Evolutionary conservation across 2,329 filamentous ascomycete genomes (phyloP).

Genomic region (Colletotrichum orchidophilum): DNA sequence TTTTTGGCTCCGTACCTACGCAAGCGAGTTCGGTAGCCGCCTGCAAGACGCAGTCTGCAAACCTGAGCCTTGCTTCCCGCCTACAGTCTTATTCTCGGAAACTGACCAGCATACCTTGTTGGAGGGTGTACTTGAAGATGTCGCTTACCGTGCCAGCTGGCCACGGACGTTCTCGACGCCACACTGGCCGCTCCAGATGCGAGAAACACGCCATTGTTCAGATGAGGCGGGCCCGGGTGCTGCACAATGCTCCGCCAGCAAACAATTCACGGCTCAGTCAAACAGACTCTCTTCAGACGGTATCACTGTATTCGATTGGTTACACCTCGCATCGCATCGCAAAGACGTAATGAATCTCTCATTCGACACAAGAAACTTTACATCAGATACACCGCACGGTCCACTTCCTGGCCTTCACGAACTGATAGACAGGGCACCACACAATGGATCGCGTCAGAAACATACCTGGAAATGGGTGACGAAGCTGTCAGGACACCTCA

Average conservation of each 20-base stretch:
- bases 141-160: constrained; percentile 4
- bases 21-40: constrained; percentile 3
- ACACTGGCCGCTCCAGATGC: neutral
- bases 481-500: neutral
- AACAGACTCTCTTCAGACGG: neutral
- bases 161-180: constrained; percentile 1
- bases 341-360: constrained; percentile 1
- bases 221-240: constrained; percentile 2
- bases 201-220: constrained; percentile 22
- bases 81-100: neutral
- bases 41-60: constrained; percentile 11
- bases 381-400: neutral
- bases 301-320: neutral
- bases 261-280: constrained; percentile 20
- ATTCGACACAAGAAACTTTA: neutral
- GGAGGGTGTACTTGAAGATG: neutral
- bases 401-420: neutral
- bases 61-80: neutral
- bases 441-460: neutral
- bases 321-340: neutral
- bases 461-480: neutral
- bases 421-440: neutral
- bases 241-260: constrained; percentile 17
- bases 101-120: neutral
- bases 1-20: neutral